Conservation (phyloP, 139 green algal species). For the Chlamydomonas incerta region DNA sequence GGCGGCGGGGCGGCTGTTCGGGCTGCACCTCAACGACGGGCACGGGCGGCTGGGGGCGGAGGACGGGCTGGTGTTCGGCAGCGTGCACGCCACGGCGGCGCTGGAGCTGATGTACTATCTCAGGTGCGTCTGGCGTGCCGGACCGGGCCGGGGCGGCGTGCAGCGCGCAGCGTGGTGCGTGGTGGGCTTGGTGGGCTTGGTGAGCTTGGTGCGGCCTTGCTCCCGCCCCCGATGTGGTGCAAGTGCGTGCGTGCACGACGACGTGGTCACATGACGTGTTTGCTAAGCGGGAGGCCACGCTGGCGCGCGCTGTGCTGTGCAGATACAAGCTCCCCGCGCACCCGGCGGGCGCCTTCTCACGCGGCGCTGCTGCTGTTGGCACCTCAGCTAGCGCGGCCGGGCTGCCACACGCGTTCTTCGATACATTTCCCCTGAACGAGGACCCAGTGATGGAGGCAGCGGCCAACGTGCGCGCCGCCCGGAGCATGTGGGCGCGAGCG, state of each 20-base stretch:
- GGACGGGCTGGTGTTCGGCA: constrained; percentile 65
- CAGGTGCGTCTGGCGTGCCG: not conserved
- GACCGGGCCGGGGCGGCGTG: too few species aligned
- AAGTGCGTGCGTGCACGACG: too few species aligned
- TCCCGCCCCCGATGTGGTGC: too few species aligned
- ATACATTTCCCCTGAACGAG: constrained; percentile 74
- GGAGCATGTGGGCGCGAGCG: constrained; percentile 5
- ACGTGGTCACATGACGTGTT: too few species aligned
- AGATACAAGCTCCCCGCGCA: not conserved
- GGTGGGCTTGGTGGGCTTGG: too few species aligned
- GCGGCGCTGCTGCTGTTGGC: too few species aligned
- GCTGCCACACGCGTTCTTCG: constrained; percentile 61
- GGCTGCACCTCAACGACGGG: constrained; percentile 55
- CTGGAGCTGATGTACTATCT: constrained; percentile 77
- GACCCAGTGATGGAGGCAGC: constrained; percentile 72
- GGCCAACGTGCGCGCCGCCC: constrained; percentile 60
- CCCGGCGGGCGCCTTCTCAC: not conserved
- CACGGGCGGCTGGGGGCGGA: constrained; percentile 70
- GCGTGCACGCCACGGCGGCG: constrained; percentile 17
- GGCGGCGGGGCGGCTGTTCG: constrained; percentile 19
- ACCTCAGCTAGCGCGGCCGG: not conserved
- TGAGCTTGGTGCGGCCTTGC: too few species aligned
- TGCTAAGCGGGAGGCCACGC: too few species aligned
- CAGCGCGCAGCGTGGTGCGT: too few species aligned
- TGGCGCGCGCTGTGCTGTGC: too few species aligned